phyloP scores from a whole-genome alignment of 306 rosid species.

The Datisca glomerata region DNA sequence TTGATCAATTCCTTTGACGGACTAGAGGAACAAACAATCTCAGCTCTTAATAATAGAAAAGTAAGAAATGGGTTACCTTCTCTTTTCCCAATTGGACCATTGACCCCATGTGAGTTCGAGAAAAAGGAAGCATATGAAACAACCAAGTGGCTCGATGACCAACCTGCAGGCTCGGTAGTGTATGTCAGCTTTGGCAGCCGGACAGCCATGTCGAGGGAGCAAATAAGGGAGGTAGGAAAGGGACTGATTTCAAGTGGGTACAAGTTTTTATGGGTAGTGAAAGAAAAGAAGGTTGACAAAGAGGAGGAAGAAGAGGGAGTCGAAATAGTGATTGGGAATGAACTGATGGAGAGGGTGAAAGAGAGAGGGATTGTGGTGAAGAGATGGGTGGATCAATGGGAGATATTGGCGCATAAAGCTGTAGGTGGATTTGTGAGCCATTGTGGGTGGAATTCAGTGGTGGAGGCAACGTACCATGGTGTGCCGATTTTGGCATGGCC shows the following conservation, averaged over 20 bases:
- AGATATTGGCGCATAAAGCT: constrained; percentile 24
- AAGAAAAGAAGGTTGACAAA: constrained; percentile 36
- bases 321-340: constrained; percentile 22
- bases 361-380: constrained; percentile 33
- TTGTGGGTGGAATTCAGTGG: constrained; percentile 42
- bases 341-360: constrained; percentile 21
- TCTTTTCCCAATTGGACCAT: constrained; percentile 36
- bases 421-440: constrained; percentile 51
- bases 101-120: constrained; percentile 35
- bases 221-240: constrained; percentile 33
- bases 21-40: constrained; percentile 18
- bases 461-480: constrained; percentile 38
- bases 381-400: constrained; percentile 35
- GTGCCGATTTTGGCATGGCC: constrained; percentile 51
- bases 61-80: constrained; percentile 3
- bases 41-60: constrained; percentile 22
- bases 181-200: constrained; percentile 44
- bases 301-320: constrained; percentile 17
- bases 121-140: neutral
- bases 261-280: constrained; percentile 42
- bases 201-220: constrained; percentile 23
- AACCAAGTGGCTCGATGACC: constrained; percentile 31
- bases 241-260: constrained; percentile 35
- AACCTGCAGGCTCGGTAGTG: constrained; percentile 32
- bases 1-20: constrained; percentile 31